These are phyloP conservation scores for Trichosporon inkin DNA, from an alignment of 1,284 basidiomycete species.

Conservation along the genomic window DNA sequence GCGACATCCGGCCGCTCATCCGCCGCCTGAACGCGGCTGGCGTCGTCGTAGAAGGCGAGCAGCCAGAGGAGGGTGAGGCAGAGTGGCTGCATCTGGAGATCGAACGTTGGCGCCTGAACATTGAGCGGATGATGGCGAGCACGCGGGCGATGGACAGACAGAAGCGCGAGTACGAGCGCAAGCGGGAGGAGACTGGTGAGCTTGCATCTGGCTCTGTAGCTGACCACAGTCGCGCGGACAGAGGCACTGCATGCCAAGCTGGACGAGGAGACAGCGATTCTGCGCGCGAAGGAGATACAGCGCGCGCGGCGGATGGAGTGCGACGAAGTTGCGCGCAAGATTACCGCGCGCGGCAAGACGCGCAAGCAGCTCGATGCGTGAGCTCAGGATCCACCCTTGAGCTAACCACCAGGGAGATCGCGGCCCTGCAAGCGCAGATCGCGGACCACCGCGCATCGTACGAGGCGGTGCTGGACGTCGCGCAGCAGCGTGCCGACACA, in stretches of 20 bases:
- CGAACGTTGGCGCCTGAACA: constrained; percentile 33
- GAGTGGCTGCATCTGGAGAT: constrained; percentile 36
- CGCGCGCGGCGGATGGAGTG: constrained; percentile 40
- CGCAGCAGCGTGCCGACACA: constrained; percentile 30
- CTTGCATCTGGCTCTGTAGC: not conserved
- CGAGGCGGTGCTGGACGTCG: constrained; percentile 24
- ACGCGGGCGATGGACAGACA: constrained; percentile 37
- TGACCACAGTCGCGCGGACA: constrained; percentile 20
- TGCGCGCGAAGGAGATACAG: constrained; percentile 28
- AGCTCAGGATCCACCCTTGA: constrained; percentile 11
- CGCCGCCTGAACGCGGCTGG: constrained; percentile 29
- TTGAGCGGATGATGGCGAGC: constrained; percentile 37
- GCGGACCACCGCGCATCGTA: constrained; percentile 35
- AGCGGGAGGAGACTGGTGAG: constrained; percentile 37
- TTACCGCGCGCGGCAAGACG: constrained; percentile 30
- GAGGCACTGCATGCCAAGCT: constrained; percentile 28
- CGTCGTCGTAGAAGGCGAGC: not conserved
- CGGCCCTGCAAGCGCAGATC: constrained; percentile 27
- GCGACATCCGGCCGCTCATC: constrained; percentile 35
- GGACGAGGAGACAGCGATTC: constrained; percentile 33
- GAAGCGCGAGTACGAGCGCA: constrained; percentile 25
- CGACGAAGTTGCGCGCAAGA: constrained; percentile 40
- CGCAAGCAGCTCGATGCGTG: constrained; percentile 42
- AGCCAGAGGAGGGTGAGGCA: constrained; percentile 23
- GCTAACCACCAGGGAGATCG: constrained; percentile 32